Evolutionary conservation across 345 rosid genomes (phyloP).

Genomic region (Luvunga scandens): DNA sequence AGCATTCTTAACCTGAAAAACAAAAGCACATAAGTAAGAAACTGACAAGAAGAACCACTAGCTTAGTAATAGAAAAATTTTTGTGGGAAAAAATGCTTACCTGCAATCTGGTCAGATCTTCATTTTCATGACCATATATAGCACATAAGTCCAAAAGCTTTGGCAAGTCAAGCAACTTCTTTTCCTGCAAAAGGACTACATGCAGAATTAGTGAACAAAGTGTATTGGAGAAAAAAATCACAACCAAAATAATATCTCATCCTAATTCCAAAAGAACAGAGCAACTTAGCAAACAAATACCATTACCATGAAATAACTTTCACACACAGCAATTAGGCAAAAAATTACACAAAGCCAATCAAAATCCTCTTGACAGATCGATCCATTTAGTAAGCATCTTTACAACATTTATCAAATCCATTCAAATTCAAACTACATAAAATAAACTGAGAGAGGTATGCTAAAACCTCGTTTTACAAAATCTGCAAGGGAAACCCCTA

Average conservation of each 20-base stretch:
- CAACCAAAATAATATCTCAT: not conserved
- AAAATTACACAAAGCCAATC: not conserved
- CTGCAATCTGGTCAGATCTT: conserved; percentile 68
- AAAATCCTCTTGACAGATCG: not conserved
- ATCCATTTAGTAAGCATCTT: not conserved
- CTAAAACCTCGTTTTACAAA: not conserved
- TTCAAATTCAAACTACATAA: not conserved
- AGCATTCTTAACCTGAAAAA: conserved; percentile 74
- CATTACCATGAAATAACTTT: not conserved
- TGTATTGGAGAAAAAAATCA: conserved; percentile 1
- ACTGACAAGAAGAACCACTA: not conserved
- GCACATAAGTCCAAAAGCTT: conserved; percentile 92
- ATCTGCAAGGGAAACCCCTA: not conserved
- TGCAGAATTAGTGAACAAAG: conserved; percentile 42
- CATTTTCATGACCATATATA: conserved; percentile 90
- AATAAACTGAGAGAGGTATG: not conserved
- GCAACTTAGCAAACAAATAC: conserved; percentile 2
- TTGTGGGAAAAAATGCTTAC: conserved; percentile 35
- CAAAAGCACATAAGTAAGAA: not conserved
- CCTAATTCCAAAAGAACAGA: not conserved
- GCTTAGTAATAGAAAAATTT: not conserved
- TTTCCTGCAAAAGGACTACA: conserved; percentile 94
- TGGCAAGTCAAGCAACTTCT: conserved; percentile 81
- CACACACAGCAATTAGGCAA: not conserved
- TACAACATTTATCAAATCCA: not conserved